A percentile compares a stretch with the other conserved stretches of the same genome.
These are phyloP conservation scores for Kingdonia uniflora DNA, from an alignment of 164 flowering plant genomes.

Conservation along the genomic window DNA sequence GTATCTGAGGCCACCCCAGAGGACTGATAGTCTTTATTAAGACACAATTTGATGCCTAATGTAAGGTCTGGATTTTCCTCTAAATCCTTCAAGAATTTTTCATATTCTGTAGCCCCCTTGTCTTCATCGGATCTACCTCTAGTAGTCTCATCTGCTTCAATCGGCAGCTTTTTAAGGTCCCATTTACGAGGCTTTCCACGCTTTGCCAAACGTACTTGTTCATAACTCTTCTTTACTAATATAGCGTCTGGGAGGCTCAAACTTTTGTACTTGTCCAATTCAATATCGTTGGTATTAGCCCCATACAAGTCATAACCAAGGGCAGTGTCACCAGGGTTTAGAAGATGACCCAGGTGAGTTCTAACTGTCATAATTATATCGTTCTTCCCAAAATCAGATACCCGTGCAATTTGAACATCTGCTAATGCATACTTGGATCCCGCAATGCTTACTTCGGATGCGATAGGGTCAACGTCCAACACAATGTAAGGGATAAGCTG, in stretches of 20 bases:
- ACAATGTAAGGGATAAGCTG: background rate
- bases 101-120: background rate
- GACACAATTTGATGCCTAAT: background rate
- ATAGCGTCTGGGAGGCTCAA: background rate
- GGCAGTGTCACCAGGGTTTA: background rate
- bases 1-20: too few species aligned
- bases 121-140: background rate
- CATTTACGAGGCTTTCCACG: background rate
- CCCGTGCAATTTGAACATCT: background rate
- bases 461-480: background rate
- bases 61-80: background rate
- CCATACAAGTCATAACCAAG: slow-evolving; percentile 3
- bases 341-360: slow-evolving; percentile 3
- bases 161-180: background rate
- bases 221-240: background rate
- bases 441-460: background rate
- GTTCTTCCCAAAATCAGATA: background rate
- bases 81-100: background rate
- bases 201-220: background rate
- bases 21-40: background rate
- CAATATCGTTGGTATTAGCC: background rate
- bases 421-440: background rate
- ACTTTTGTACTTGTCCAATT: background rate
- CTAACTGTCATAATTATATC: background rate
- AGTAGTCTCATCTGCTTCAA: background rate